phyloP scores from a whole-genome alignment of 208 protist genomes.

The Trypanosoma scelopori region DNA sequence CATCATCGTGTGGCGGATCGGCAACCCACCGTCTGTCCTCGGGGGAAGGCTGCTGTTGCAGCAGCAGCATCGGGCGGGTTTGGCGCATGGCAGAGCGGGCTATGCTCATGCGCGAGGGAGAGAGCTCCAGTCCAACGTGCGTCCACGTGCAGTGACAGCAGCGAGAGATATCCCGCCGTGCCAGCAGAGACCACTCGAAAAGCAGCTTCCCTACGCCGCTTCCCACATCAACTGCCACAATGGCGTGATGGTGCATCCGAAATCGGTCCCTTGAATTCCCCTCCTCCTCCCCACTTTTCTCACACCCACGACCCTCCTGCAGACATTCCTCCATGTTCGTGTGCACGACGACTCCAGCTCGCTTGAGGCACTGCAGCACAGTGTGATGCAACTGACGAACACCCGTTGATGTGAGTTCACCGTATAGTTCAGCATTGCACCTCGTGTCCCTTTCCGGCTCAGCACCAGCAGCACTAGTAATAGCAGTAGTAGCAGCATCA shows the following conservation, averaged over 20 bases:
- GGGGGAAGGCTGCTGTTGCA: background rate
- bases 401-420: conserved; percentile 67
- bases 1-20: background rate
- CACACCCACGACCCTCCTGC: background rate
- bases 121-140: conserved; percentile 60
- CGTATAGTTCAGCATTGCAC: conserved; percentile 46
- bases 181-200: conserved; percentile 68
- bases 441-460: conserved; percentile 5
- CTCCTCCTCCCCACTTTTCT: conserved; percentile 20
- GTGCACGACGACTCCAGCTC: conserved; percentile 11
- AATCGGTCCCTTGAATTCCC: background rate
- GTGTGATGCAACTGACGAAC: conserved; percentile 59
- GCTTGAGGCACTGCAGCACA: conserved; percentile 26
- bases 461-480: no score
- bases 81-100: conserved; percentile 47
- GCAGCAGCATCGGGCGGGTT: conserved; percentile 18
- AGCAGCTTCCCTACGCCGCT: conserved; percentile 74
- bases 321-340: conserved; percentile 11
- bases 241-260: conserved; percentile 1
- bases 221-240: conserved; percentile 59
- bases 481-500: background rate
- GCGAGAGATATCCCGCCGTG: conserved; percentile 22
- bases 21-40: conserved; percentile 8
- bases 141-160: conserved; percentile 33
- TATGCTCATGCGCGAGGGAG: conserved; percentile 59